Conservation (phyloP, 2,329 filamentous ascomycete species). For the Alternaria novae-zelandiae region DNA sequence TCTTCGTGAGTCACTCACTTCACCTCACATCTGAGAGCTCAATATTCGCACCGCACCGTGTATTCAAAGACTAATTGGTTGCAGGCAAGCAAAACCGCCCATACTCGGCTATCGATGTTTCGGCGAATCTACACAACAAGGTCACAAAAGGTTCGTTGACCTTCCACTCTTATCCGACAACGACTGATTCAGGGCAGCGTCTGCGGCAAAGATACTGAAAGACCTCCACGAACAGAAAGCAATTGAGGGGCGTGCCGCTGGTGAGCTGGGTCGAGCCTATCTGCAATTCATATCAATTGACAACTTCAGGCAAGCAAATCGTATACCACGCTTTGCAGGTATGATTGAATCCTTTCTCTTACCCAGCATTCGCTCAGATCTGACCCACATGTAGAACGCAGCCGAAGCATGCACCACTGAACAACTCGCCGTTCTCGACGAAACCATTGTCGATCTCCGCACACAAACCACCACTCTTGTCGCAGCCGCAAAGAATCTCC, state of each 20-base stretch:
- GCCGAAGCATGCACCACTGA: constrained; percentile 57
- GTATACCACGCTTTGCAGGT: constrained; percentile 65
- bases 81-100: constrained; percentile 61
- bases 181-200: constrained; percentile 50
- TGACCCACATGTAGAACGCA: constrained; percentile 51
- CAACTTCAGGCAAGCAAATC: constrained; percentile 61
- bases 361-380: neutral
- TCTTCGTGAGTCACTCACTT: constrained; percentile 51
- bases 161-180: neutral
- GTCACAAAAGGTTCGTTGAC: constrained; percentile 59
- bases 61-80: constrained; percentile 4
- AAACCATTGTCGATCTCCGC: constrained; percentile 56
- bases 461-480: constrained; percentile 54
- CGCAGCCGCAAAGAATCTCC: constrained; percentile 57
- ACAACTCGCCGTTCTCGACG: constrained; percentile 57
- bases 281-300: neutral
- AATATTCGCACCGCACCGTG: neutral
- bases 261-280: constrained; percentile 38
- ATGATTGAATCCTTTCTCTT: neutral
- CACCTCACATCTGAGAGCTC: neutral
- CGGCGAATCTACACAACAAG: constrained; percentile 66
- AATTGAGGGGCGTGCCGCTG: constrained; percentile 64
- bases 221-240: constrained; percentile 66
- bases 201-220: constrained; percentile 66
- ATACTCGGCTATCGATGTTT: constrained; percentile 65